Percentiles rank a stretch among this genome's conserved stretches.
Conservation (phyloP, 176 grass and related monocot species). For the Carex scoparia region DNA sequence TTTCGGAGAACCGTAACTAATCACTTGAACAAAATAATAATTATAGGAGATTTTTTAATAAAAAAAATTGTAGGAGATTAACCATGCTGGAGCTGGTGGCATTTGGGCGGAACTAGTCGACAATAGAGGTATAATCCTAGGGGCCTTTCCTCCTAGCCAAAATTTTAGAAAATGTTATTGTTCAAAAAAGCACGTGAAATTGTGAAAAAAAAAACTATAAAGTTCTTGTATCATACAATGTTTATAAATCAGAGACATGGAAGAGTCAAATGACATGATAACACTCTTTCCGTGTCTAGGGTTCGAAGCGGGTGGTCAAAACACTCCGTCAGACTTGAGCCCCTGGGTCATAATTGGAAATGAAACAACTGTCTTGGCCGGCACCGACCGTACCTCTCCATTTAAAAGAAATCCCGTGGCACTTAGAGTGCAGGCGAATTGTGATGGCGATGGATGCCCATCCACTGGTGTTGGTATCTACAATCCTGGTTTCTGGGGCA, state of each 20-base stretch:
- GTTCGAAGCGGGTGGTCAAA: conserved; percentile 83
- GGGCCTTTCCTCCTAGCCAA: not conserved
- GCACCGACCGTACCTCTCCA: conserved; percentile 60
- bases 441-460: conserved; percentile 60
- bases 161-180: conserved; percentile 3
- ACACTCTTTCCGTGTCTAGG: conserved; percentile 32
- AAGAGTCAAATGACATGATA: not conserved
- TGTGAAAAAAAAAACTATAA: not conserved
- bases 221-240: not conserved
- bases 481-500: conserved; percentile 93
- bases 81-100: conserved; percentile 92
- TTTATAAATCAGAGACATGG: not conserved
- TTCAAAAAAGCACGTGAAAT: not conserved
- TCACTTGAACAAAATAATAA: not conserved
- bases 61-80: conserved; percentile 64
- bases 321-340: conserved; percentile 84
- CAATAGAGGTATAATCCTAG: conserved; percentile 62
- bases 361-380: conserved; percentile 56
- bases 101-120: conserved; percentile 88
- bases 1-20: not conserved
- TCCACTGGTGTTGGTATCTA: conserved; percentile 75
- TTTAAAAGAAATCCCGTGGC: conserved; percentile 67
- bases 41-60: not conserved
- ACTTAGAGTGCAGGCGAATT: conserved; percentile 72
- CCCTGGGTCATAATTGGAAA: conserved; percentile 79